A percentile compares a stretch with the other conserved stretches of the same genome.
phyloP scores from a whole-genome alignment of 371 early-diverging fungal genomes.

The Mucor indicus region DNA sequence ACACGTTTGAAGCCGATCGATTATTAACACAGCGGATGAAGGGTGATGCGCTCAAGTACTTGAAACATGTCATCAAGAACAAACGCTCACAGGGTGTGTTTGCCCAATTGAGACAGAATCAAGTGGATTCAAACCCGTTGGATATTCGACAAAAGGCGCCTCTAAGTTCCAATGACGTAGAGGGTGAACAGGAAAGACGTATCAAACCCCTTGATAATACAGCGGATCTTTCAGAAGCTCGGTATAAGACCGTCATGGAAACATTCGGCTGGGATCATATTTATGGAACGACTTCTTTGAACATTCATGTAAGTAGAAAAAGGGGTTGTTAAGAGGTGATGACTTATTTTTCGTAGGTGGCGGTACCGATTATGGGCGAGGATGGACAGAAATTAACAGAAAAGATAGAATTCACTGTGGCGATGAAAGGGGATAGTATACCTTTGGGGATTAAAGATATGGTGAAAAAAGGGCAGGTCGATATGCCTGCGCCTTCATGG shows the following conservation, averaged over 20 bases:
- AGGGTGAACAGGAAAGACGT: slow-evolving; percentile 26
- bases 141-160: slow-evolving; percentile 18
- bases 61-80: slow-evolving; percentile 31
- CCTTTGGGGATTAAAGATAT: slow-evolving; percentile 46
- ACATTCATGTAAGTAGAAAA: slow-evolving; percentile 19
- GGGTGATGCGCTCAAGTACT: slow-evolving; percentile 26
- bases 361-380: no score
- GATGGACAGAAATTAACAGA: no score
- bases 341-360: neutral
- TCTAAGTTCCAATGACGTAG: neutral
- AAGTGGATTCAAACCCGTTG: slow-evolving; percentile 52
- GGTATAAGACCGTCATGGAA: slow-evolving; percentile 3
- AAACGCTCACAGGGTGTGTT: slow-evolving; percentile 42
- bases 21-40: slow-evolving; percentile 12
- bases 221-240: slow-evolving; percentile 11
- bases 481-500: slow-evolving; percentile 41
- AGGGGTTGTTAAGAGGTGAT: neutral
- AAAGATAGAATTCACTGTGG: slow-evolving; percentile 13
- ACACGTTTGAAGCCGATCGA: slow-evolving; percentile 22
- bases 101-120: slow-evolving; percentile 36
- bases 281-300: slow-evolving; percentile 7
- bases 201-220: slow-evolving; percentile 27
- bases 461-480: slow-evolving; percentile 33
- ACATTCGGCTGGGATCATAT: neutral
- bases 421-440: slow-evolving; percentile 47